Percentiles rank a stretch among this genome's conserved stretches.
These are phyloP conservation scores for Vickermania spadyakhi DNA, from an alignment of 208 protist species.

Conservation along the genomic window DNA sequence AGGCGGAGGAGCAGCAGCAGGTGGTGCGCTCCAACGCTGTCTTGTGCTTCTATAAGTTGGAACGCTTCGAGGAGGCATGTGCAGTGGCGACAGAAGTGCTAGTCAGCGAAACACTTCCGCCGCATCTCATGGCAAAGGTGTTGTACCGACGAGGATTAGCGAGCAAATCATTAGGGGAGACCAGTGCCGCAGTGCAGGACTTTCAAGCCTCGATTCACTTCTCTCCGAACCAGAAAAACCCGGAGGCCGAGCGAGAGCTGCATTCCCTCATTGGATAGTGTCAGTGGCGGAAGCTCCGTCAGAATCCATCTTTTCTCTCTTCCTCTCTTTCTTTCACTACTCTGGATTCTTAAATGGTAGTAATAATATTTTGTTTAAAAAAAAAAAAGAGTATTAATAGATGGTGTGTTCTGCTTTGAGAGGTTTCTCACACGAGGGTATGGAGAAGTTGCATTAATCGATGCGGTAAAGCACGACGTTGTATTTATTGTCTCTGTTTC, in stretches of 20 bases:
- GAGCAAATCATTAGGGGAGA: conserved; percentile 45
- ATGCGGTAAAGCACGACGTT: neutral
- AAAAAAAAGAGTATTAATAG: too few species aligned
- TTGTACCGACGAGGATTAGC: conserved; percentile 65
- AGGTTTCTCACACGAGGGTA: too few species aligned
- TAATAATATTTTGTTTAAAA: too few species aligned
- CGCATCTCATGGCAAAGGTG: conserved; percentile 65
- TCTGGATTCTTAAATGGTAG: too few species aligned
- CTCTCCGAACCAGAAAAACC: conserved; percentile 40
- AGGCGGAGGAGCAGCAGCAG: conserved; percentile 37
- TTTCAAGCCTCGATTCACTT: conserved; percentile 55
- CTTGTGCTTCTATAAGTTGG: conserved; percentile 51
- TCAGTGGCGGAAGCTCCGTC: too few species aligned
- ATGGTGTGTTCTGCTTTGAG: too few species aligned
- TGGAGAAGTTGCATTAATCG: too few species aligned
- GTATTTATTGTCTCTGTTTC: neutral
- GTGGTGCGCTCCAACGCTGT: conserved; percentile 63
- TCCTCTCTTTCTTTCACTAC: too few species aligned
- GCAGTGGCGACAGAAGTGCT: conserved; percentile 67
- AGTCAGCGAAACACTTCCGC: conserved; percentile 11
- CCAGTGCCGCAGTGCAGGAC: conserved; percentile 49
- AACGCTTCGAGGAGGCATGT: conserved; percentile 59
- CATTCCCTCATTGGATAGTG: conserved; percentile 10
- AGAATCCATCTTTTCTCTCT: too few species aligned
- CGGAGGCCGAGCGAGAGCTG: conserved; percentile 36